Base-by-base conservation (phyloP, 345 rosid genomes). In the Zanthoxylum bungeanum region DNA sequence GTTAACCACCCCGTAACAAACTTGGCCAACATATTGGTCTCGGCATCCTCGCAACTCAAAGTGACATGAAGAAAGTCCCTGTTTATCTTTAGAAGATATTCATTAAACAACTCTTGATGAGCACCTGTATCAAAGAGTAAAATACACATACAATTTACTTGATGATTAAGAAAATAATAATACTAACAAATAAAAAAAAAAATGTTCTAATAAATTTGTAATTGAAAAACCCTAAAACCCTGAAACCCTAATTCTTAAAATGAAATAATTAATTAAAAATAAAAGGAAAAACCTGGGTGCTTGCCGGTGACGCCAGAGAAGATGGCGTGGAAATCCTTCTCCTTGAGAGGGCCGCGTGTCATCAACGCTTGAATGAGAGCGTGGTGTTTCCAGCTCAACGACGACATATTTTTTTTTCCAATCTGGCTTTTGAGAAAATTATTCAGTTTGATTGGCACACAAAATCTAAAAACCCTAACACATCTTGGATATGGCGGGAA, bases 1-100 rank as follows among this genome's bases (percentile, higher is more conserved):
- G 76, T 92, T 95, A 50, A 92, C 96, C 42, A 95, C 72, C 12
- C 99, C 99, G 68, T 89, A 95, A 68, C 79, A 89, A 64, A 95
- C 85, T 64, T 61, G 78, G 19, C 98, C 97, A 64, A 87, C 88
- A 65, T 89, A 83, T 74, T 92, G 99, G 72, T 92, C 82, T 71
- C 87, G 84, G 73, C 97, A 92, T 22, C 86, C 88, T 57, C 93
- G 81, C 78, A 95, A 63, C 85, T 92, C 99, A 76, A 90, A 87
- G 61, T 92, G 88, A 60, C 87, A 85, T 58, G 73, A 82, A 0
- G 96, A 89, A 47, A 94, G 92, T 64, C 89, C 90, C 85, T 90
- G 76, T 94, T 94, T 68, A 92, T 92, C 85, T 81, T 89, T 51
- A 89, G 85, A 46, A 92, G 92, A 74, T 75, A 92, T 68, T 85